Base-by-base conservation (phyloP, 306 rosid genomes). In the Quercus robur region DNA sequence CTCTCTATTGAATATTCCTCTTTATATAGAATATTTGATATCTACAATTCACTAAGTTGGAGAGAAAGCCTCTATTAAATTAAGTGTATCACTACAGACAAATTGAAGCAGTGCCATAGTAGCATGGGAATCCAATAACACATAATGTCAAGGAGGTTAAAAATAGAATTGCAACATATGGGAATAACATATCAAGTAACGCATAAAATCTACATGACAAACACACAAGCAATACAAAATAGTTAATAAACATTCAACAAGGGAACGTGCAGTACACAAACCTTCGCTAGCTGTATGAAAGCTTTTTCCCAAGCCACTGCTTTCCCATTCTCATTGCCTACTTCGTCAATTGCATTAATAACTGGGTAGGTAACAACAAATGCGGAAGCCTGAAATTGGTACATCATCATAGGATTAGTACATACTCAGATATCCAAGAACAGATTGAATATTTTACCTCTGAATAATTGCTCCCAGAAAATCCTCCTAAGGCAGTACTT, bases 301-400 rank as follows among this genome's bases (percentile, higher is more conserved):
- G 92, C 97, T 84, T 87, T 87, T 80, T 94, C 98, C 98, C 98
- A 94, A 57, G 91, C 86, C 49, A 90, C 71, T 81, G 97, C 97
- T 84, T 86, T 88, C 76, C 90, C 95, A 78, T 94, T 94, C 83
- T 81, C 97, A 85, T 89, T 85, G 79, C 98, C 97, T 72, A 85
- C 87, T 83, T 82, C 85, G 44, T 85, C 84, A n/a, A 92, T 73
- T 69, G 92, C 98, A 76, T 94, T 94, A 86, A 86, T 91, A 78
- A 94, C 97, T 77, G 98, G 98, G 84, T 91, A 94, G 49, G 98
- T 91, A 68, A 94, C 81, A 80, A 92, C 69, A 82, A 94, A 94
- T 83, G 98, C 97, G 17, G 97, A 90, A 78, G 98, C 98, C 98
- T 94, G 87, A 81, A 82, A 88, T 80, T 78, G 35, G 68, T 81